A percentile compares a stretch with the other conserved stretches of the same genome.
phyloP scores from a whole-genome alignment of 768 basidiomycete species.

The Boletus coccyginus region DNA sequence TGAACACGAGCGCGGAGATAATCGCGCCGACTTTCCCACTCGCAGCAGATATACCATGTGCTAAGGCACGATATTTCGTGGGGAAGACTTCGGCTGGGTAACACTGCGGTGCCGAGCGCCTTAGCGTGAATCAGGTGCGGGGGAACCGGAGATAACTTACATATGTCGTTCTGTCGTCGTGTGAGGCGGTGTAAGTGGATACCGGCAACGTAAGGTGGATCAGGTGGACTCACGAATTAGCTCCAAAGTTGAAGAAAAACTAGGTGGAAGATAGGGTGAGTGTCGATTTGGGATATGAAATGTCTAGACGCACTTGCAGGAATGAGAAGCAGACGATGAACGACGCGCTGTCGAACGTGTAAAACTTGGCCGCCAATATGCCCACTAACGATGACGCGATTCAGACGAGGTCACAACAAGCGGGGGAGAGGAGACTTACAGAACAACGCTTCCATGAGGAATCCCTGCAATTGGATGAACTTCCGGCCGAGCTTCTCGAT shows the following conservation, averaged over 20 bases:
- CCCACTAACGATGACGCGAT: constrained; percentile 40
- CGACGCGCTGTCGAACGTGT: constrained; percentile 48
- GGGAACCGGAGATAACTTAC: constrained; percentile 28
- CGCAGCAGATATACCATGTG: constrained; percentile 75
- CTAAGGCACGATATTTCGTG: constrained; percentile 67
- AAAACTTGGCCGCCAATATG: constrained; percentile 66
- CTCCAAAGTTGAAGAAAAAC: constrained; percentile 85
- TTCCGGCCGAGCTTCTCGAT: constrained; percentile 76
- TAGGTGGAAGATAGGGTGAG: constrained; percentile 19
- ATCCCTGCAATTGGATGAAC: constrained; percentile 73
- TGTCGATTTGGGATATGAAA: background rate
- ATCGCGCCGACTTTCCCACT: constrained; percentile 76
- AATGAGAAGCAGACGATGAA: constrained; percentile 75
- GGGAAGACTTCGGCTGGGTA: constrained; percentile 82
- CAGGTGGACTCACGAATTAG: constrained; percentile 50
- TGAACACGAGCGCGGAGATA: constrained; percentile 72
- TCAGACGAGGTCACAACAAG: background rate
- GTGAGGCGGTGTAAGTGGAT: constrained; percentile 1
- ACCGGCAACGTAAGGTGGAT: background rate
- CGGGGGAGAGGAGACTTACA: constrained; percentile 34
- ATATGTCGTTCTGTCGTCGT: constrained; percentile 46
- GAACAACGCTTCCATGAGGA: constrained; percentile 67
- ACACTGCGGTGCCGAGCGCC: constrained; percentile 37
- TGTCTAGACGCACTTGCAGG: constrained; percentile 44
- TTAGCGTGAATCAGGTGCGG: background rate